A percentile compares a stretch with the other conserved stretches of the same genome.
Conservation (phyloP, 1,139 yeast species). For the Candida sojae region DNA sequence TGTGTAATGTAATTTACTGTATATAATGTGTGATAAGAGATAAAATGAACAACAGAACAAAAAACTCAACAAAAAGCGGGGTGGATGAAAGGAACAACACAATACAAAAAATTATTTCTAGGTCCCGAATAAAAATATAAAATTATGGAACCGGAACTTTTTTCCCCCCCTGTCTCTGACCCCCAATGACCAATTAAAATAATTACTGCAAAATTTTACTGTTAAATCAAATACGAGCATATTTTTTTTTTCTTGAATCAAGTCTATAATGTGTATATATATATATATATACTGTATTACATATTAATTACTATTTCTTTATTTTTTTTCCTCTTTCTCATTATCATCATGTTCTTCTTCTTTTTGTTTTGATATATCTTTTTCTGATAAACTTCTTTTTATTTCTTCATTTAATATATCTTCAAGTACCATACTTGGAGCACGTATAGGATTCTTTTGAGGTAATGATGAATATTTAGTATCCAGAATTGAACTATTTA, state of each 20-base stretch:
- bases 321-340: neutral
- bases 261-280: no score
- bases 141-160: no score
- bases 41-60: neutral
- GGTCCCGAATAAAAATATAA: no score
- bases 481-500: slow-evolving; percentile 1
- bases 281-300: no score
- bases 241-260: no score
- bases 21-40: neutral
- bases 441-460: slow-evolving; percentile 1
- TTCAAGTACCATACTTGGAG: slow-evolving; percentile 35
- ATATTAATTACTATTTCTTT: neutral
- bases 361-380: neutral
- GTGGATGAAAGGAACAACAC: neutral
- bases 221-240: no score
- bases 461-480: slow-evolving; percentile 5
- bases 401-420: slow-evolving; percentile 20
- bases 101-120: no score
- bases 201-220: no score
- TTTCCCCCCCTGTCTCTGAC: no score
- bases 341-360: neutral
- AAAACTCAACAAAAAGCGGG: neutral
- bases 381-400: neutral
- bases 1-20: no score
- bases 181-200: no score